Percentiles rank a stretch among this genome's conserved stretches.
Evolutionary conservation across 768 basidiomycete species (phyloP).

Genomic region (Rhizopogon rudus): DNA sequence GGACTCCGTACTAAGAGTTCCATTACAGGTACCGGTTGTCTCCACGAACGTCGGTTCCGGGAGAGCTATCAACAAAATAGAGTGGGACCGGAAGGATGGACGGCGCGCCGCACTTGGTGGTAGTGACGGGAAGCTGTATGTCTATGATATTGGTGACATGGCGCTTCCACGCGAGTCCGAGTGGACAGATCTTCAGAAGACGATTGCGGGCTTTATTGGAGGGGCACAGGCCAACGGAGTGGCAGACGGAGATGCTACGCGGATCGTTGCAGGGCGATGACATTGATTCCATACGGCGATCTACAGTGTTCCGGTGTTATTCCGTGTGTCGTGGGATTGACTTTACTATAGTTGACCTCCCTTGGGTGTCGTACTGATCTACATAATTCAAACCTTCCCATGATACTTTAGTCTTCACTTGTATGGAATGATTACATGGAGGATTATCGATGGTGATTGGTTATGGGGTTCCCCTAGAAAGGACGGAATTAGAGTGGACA

Average conservation of each 20-base stretch:
- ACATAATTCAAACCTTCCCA: too few species aligned
- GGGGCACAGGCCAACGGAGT: constrained; percentile 40
- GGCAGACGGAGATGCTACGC: constrained; percentile 22
- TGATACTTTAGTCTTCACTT: background rate
- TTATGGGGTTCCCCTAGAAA: background rate
- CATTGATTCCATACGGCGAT: background rate
- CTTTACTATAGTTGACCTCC: background rate
- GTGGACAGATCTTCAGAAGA: constrained; percentile 92
- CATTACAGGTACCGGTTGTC: constrained; percentile 78
- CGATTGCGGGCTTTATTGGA: constrained; percentile 61
- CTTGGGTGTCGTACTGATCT: background rate
- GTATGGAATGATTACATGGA: background rate
- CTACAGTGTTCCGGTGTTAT: background rate
- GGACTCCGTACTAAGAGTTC: background rate
- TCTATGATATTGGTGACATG: constrained; percentile 94
- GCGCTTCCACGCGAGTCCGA: constrained; percentile 84
- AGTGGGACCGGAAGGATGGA: constrained; percentile 94
- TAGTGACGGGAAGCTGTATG: constrained; percentile 87
- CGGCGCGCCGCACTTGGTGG: constrained; percentile 86
- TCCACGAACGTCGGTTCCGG: constrained; percentile 76
- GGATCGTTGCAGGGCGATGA: constrained; percentile 31
- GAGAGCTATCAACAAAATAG: constrained; percentile 89
- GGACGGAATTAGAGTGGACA: constrained; percentile 10
- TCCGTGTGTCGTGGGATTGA: background rate
- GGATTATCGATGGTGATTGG: too few species aligned